Conservation (phyloP, 2,329 filamentous ascomycete genomes). For the Aspergillus japonicus region DNA sequence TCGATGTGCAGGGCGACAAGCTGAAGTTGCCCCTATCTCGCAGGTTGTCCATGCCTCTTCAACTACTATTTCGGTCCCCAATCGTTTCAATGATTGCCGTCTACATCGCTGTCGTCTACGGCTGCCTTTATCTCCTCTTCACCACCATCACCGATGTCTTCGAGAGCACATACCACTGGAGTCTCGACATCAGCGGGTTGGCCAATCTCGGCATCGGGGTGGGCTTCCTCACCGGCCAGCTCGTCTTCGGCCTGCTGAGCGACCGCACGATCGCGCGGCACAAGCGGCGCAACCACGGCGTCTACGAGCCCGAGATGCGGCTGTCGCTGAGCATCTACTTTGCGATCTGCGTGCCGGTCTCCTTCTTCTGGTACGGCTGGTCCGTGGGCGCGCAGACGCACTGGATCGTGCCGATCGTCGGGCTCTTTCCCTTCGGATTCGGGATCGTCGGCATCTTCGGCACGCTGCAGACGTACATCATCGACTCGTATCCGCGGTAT, state of each 20-base stretch:
- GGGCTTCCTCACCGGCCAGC: slow-evolving; percentile 37
- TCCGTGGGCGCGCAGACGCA: slow-evolving; percentile 50
- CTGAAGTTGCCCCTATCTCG: not conserved
- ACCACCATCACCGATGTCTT: slow-evolving; percentile 14
- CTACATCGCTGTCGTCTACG: slow-evolving; percentile 13
- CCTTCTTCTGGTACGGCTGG: slow-evolving; percentile 60
- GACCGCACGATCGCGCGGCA: slow-evolving; percentile 29
- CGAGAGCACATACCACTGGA: slow-evolving; percentile 12
- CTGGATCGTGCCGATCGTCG: slow-evolving; percentile 61
- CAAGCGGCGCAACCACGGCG: slow-evolving; percentile 35
- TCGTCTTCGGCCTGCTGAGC: slow-evolving; percentile 33
- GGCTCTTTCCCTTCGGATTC: slow-evolving; percentile 53
- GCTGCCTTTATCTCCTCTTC: slow-evolving; percentile 15
- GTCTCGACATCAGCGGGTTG: slow-evolving; percentile 18
- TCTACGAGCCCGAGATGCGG: slow-evolving; percentile 48
- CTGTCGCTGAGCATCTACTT: slow-evolving; percentile 56
- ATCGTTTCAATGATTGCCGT: slow-evolving; percentile 10
- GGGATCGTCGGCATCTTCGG: slow-evolving; percentile 53
- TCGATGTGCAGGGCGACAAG: slow-evolving; percentile 2
- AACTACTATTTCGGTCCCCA: slow-evolving; percentile 9
- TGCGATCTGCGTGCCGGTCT: slow-evolving; percentile 53
- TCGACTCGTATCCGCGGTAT: slow-evolving; percentile 54
- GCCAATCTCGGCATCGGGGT: slow-evolving; percentile 50
- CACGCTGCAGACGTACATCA: slow-evolving; percentile 60
- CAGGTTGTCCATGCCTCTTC: slow-evolving; percentile 1